Conservation (phyloP, 2,329 filamentous ascomycete species). For the Xylaria sp. region DNA sequence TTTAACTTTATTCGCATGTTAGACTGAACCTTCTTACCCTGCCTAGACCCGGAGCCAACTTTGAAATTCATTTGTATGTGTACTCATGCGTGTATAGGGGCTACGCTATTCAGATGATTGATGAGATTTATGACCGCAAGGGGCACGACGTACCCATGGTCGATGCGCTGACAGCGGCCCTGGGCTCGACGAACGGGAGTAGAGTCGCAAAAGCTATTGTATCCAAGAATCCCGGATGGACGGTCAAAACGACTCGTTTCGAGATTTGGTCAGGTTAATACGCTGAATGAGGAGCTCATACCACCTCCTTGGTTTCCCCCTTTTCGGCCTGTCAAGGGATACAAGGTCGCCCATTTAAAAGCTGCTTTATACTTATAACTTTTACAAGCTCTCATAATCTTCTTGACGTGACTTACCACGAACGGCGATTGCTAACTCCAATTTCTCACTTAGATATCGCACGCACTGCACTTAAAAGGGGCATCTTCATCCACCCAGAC, state of each 20-base stretch:
- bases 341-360: no score
- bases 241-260: conserved; percentile 59
- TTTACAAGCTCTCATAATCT: not conserved
- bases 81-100: conserved; percentile 49
- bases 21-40: conserved; percentile 22
- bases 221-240: conserved; percentile 62
- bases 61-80: not conserved
- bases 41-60: not conserved
- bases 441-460: conserved; percentile 47
- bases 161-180: conserved; percentile 53
- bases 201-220: conserved; percentile 59
- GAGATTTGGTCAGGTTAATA: conserved; percentile 51
- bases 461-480: conserved; percentile 47
- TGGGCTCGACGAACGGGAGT: conserved; percentile 61
- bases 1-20: conserved; percentile 66
- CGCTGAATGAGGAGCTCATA: not conserved
- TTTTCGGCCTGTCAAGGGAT: not conserved
- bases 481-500: conserved; percentile 56
- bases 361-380: no score
- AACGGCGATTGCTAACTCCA: not conserved
- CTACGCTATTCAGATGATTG: conserved; percentile 67
- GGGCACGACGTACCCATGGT: conserved; percentile 55
- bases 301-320: not conserved
- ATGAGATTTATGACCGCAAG: conserved; percentile 56
- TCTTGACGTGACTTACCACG: not conserved